Evolutionary conservation across 768 basidiomycete species (phyloP).

Genomic region (Pleurotus tuber-regium): DNA sequence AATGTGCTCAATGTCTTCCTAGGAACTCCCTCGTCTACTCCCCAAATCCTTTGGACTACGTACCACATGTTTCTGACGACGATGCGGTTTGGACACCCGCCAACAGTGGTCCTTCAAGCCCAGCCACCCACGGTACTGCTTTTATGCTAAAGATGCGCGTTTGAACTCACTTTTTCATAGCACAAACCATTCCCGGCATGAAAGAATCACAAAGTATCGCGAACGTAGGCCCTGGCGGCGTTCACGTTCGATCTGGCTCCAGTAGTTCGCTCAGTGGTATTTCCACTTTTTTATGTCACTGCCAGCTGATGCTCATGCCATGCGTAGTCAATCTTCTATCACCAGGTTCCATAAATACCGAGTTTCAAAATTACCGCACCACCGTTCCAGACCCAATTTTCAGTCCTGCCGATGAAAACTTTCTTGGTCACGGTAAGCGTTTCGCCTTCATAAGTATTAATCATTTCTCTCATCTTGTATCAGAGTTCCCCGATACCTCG

Average conservation of each 20-base stretch:
- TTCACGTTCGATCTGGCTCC: constrained; percentile 4
- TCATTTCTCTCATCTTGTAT: background rate
- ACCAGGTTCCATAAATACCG: background rate
- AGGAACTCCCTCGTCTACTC: background rate
- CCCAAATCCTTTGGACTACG: too few species aligned
- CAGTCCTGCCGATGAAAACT: constrained; percentile 5
- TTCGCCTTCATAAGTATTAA: background rate
- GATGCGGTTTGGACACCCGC: background rate
- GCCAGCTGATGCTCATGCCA: background rate
- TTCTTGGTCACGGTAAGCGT: constrained; percentile 2
- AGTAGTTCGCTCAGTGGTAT: background rate
- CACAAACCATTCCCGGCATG: background rate
- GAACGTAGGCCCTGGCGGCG: background rate
- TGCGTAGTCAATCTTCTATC: constrained; percentile 1
- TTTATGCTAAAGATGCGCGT: too few species aligned
- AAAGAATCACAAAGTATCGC: background rate
- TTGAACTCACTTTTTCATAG: background rate
- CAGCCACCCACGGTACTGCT: background rate
- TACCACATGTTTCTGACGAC: background rate
- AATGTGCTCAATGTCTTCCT: background rate
- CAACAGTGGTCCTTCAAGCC: constrained; percentile 1
- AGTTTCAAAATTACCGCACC: background rate
- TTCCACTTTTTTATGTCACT: background rate
- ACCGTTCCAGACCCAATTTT: constrained; percentile 4
- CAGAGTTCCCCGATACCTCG: constrained; percentile 8